Base-by-base conservation (phyloP, 2,329 filamentous ascomycete species). In the Pseudogymnoascus pannorum region DNA sequence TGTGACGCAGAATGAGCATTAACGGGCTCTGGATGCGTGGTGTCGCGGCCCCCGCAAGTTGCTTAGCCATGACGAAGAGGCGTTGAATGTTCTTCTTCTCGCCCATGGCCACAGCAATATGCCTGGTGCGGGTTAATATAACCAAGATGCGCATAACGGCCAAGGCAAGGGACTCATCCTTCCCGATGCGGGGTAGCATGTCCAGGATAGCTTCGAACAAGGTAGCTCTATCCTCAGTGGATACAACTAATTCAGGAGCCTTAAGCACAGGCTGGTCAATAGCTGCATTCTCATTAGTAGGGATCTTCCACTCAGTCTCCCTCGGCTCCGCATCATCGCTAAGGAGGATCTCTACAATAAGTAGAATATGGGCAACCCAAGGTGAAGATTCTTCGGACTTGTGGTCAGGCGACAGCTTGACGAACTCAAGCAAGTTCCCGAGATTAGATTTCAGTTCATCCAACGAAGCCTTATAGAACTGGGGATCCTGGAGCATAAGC, bases 31-130 rank as follows among this genome's bases (percentile, higher is more conserved):
- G 84, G 8, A 99, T 81, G 60, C 87, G 87, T 60, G 89, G 84
- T 29, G 91, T 89, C 5, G 89, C 88, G 29, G 86, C 82, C 24
- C 89, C 89, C 18, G 91, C 87, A 63, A 97, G 83, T 72, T 97
- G 93, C 73, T 95, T 96, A 62, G 93, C 86, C 90, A 97, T 96
- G 59, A 97, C 84, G 74, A 99, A 97, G 20, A 99, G 79, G 26
- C 91, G 84, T 70, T 94, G 90, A 57, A 99, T 80, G 68, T 96
- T 95, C 71, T 87, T 89, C 77, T 92, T 96, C 72, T 96, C 89
- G 4, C 91, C 90, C 54, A 97, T 81, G 48, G 82, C 79, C 65
- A 85, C 82, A 2, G 94, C 92, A 64, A 95, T 80, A 12, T 84
- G 79, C 58, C 91, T 87, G 63, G 85, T 84, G 20, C 95, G 85